Conservation (phyloP, 2,329 filamentous ascomycete species). For the Nothopassalora personata region DNA sequence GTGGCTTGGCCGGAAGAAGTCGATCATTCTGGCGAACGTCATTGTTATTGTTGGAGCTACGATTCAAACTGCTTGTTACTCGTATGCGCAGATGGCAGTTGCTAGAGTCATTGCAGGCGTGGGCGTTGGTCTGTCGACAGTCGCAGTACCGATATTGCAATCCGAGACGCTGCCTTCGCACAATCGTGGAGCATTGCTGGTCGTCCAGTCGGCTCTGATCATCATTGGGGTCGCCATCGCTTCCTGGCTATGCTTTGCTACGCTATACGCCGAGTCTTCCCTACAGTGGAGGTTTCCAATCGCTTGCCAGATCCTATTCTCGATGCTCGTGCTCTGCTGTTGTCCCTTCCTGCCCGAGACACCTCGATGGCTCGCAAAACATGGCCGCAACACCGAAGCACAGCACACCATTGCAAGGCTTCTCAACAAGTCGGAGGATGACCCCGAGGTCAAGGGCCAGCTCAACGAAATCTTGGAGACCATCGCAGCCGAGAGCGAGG, state of each 20-base stretch:
- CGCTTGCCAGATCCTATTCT: constrained; percentile 29
- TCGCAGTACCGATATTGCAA: constrained; percentile 29
- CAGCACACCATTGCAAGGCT: constrained; percentile 29
- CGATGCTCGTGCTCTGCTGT: constrained; percentile 24
- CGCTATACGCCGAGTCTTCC: constrained; percentile 23
- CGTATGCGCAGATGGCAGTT: constrained; percentile 25
- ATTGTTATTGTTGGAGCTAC: constrained; percentile 25
- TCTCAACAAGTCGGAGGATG: constrained; percentile 29
- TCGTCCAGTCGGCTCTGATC: constrained; percentile 28
- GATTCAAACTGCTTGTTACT: constrained; percentile 24
- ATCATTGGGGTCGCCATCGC: constrained; percentile 28
- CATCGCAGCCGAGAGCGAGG: constrained; percentile 29
- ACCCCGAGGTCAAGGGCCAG: constrained; percentile 32
- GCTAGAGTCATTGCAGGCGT: constrained; percentile 24
- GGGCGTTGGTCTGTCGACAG: constrained; percentile 28
- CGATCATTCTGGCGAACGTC: constrained; percentile 25
- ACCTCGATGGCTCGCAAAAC: constrained; percentile 29
- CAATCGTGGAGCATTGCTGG: constrained; percentile 27
- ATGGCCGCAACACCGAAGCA: constrained; percentile 26
- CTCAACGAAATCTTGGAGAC: constrained; percentile 34
- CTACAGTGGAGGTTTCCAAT: constrained; percentile 30
- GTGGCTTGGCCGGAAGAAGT: constrained; percentile 22
- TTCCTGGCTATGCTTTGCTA: constrained; percentile 28
- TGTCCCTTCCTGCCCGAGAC: constrained; percentile 28
- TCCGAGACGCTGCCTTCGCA: constrained; percentile 28